Percentiles rank a stretch among this genome's conserved stretches.
These are phyloP conservation scores for Plasmopara halstedii DNA, from an alignment of 352 stramenopile species.

Conservation along the genomic window DNA sequence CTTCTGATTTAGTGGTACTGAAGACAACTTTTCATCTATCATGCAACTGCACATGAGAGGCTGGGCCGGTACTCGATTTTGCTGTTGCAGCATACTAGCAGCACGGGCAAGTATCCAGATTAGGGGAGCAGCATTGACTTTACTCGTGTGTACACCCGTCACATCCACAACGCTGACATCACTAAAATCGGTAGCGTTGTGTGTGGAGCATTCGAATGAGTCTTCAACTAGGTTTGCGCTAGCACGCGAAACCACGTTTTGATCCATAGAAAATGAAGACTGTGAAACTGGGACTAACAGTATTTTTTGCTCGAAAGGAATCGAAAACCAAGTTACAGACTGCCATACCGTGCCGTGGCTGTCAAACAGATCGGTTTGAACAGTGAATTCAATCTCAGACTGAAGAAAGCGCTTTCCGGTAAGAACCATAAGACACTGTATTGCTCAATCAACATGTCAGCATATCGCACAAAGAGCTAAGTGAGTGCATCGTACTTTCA, in stretches of 20 bases:
- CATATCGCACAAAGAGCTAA: neutral
- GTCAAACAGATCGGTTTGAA: conserved; percentile 7
- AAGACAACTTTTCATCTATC: neutral
- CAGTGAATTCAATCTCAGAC: conserved; percentile 2
- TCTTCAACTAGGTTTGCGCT: neutral
- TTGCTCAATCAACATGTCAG: neutral
- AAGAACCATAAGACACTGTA: conserved; percentile 3
- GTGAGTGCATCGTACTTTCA: conserved; percentile 26
- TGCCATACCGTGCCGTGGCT: conserved; percentile 3
- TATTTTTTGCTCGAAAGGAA: conserved; percentile 2
- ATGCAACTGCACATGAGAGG: conserved; percentile 4
- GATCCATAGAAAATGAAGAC: conserved; percentile 3
- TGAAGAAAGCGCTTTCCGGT: conserved; percentile 3
- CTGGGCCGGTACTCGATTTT: conserved; percentile 2
- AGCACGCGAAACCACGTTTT: neutral
- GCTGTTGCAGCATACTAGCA: conserved; percentile 3
- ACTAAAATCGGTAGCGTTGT: conserved; percentile 1
- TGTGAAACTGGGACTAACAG: conserved; percentile 2
- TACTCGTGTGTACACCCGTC: neutral
- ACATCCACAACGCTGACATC: conserved; percentile 4
- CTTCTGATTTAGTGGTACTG: neutral
- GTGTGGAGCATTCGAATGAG: conserved; percentile 2
- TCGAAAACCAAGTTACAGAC: conserved; percentile 5
- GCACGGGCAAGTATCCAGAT: conserved; percentile 3
- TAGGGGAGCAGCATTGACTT: neutral